A percentile compares a stretch with the other conserved stretches of the same genome.
Evolutionary conservation across 805 yeast species (phyloP).

Genomic region (Kuraishia piskuri): DNA sequence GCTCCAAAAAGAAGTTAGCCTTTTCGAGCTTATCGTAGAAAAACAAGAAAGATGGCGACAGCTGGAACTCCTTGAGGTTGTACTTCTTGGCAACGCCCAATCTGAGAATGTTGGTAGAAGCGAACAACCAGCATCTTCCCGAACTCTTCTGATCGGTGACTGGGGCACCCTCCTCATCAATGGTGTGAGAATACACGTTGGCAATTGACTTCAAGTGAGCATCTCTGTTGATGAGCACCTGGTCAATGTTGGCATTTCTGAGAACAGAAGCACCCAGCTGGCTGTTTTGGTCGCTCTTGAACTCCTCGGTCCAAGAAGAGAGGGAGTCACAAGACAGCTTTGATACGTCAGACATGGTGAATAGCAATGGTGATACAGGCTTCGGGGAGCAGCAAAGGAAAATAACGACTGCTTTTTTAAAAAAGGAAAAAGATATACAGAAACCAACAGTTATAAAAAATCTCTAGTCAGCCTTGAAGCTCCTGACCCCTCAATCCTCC

Average conservation of each 20-base stretch:
- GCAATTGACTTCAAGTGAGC: slow-evolving; percentile 18
- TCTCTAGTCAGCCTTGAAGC: not conserved
- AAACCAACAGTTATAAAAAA: too few species aligned
- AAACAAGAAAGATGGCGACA: slow-evolving; percentile 72
- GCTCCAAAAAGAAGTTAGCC: slow-evolving; percentile 72
- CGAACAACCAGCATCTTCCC: slow-evolving; percentile 89
- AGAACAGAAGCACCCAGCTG: slow-evolving; percentile 23
- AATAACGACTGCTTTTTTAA: too few species aligned
- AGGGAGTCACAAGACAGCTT: slow-evolving; percentile 5
- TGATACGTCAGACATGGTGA: not conserved
- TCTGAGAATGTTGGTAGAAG: slow-evolving; percentile 69
- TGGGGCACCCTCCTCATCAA: slow-evolving; percentile 49
- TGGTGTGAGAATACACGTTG: slow-evolving; percentile 32
- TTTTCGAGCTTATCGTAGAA: slow-evolving; percentile 85
- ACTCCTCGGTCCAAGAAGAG: slow-evolving; percentile 19
- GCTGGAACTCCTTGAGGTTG: slow-evolving; percentile 58
- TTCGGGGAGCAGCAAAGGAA: too few species aligned
- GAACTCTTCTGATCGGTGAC: slow-evolving; percentile 66
- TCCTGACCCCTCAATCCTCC: not conserved
- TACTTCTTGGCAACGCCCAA: slow-evolving; percentile 51
- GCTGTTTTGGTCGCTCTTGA: slow-evolving; percentile 16
- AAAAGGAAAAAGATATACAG: too few species aligned
- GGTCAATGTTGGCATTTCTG: slow-evolving; percentile 27
- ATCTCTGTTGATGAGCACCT: slow-evolving; percentile 28
- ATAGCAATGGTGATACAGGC: not conserved